phyloP scores from a whole-genome alignment of 768 basidiomycete genomes.

The Baorangia bicolor region DNA sequence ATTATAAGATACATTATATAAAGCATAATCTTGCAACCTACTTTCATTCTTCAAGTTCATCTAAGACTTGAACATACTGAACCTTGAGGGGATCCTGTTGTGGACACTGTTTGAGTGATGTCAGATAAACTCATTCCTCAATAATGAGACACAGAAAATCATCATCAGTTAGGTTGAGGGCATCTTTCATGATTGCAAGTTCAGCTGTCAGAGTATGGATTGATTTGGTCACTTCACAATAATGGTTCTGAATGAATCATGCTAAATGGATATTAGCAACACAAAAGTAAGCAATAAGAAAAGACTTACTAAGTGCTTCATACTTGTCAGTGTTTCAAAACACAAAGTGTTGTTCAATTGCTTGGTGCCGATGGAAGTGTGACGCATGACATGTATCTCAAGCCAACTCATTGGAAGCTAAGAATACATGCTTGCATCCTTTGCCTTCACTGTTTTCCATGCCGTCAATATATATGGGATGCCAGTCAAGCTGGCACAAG shows the following conservation, averaged over 20 bases:
- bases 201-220: too few species aligned
- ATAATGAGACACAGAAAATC: too few species aligned
- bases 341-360: neutral
- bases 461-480: neutral
- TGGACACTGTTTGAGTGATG: neutral
- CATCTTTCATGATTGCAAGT: too few species aligned
- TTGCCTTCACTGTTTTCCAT: neutral
- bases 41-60: neutral
- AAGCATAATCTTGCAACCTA: too few species aligned
- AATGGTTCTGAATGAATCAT: too few species aligned
- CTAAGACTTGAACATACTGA: neutral
- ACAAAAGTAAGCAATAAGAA: too few species aligned
- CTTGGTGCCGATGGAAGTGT: neutral
- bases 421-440: neutral
- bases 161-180: too few species aligned
- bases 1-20: too few species aligned
- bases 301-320: neutral
- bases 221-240: too few species aligned
- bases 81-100: neutral
- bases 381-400: neutral
- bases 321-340: constrained; percentile 6
- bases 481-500: neutral
- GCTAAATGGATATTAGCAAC: too few species aligned
- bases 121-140: neutral
- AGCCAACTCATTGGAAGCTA: neutral